phyloP scores from a whole-genome alignment of 1,139 yeast species.

The Taiozyma onychis region DNA sequence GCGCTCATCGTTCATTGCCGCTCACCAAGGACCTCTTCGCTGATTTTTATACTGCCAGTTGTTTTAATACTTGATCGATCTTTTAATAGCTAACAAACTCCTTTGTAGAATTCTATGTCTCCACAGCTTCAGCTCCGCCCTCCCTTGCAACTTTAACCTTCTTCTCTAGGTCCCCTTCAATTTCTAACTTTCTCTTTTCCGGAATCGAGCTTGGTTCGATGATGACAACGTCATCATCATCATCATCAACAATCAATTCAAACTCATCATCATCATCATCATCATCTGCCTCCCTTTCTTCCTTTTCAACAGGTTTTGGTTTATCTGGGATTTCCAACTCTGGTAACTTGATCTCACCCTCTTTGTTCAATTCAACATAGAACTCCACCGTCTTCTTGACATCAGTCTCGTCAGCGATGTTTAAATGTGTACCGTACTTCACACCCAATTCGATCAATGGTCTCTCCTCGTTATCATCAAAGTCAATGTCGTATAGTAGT shows the following conservation, averaged over 20 bases:
- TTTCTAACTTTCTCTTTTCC: constrained; percentile 25
- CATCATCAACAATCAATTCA: constrained; percentile 19
- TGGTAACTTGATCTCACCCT: constrained; percentile 22
- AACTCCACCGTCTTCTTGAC: constrained; percentile 65
- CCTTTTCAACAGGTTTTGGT: constrained; percentile 11
- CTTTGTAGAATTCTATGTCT: background rate
- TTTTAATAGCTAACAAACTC: background rate
- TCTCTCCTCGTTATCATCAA: constrained; percentile 66
- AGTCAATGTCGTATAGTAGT: constrained; percentile 79
- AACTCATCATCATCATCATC: constrained; percentile 22
- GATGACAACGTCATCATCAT: constrained; percentile 18
- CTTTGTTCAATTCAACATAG: constrained; percentile 36
- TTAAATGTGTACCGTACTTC: constrained; percentile 50
- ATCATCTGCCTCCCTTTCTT: constrained; percentile 18
- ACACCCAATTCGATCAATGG: constrained; percentile 53
- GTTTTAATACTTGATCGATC: background rate
- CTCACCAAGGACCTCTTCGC: background rate
- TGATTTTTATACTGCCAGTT: background rate
- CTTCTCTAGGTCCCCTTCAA: constrained; percentile 8
- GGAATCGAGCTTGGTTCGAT: constrained; percentile 10
- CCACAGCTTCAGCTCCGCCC: background rate
- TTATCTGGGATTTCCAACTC: constrained; percentile 31
- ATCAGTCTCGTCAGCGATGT: constrained; percentile 77
- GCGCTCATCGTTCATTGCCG: background rate
- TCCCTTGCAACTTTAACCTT: constrained; percentile 15